Base-by-base conservation (phyloP, 768 basidiomycete genomes). In the Postia placenta region DNA sequence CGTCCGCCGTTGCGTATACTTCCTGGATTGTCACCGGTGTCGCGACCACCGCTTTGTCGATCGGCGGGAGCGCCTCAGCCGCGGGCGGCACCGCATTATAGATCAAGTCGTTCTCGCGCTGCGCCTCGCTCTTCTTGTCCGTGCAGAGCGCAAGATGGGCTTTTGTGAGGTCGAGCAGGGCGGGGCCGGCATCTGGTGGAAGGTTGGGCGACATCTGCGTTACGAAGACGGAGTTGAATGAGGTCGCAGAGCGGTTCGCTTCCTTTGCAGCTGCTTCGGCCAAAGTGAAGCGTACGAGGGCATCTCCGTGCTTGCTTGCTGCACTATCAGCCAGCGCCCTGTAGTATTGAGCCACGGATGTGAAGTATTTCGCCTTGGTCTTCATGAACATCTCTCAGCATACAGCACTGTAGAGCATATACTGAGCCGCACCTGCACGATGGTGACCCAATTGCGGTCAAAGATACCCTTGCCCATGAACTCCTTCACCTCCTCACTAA, bases 401-500 rank as follows among this genome's bases (percentile, higher is more conserved):
- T 17, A 14, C 2, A 26, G n/a, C 28, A 2, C n/a, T n/a, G 6
- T 22, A 5, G 23, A 17, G 23, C 4, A 23, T 5, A 64, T 71
- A n/a, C n/a, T n/a, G n/a, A n/a, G n/a, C n/a, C n/a, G 27, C 58
- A 85, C 91, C 74, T 91, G 87, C 33, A 95, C 68, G 17, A 98
- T 67, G 1, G 83, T 85, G 4, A 94, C 77, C 95, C 95, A 99
- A 59, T 92, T 92, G 23, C 93, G 70, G 62, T 97, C 92, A 64
- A 99, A 88, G 48, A 98, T 87, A 2, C 92, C 92, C 65, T 96
- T 96, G 4, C 91, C 92, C 75, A 92, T 85, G 59, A 96, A 97
- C 59, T 97, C 95, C 65, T 96, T 97, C 27, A 88, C 88, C 51
- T 97, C 92, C 52, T 99, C 96, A 4, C 73, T 74, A n/a, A 97